Percentiles rank a stretch among this genome's conserved stretches.
Evolutionary conservation across 805 yeast genomes (phyloP).

Genomic region (Starmerella vaccinii): DNA sequence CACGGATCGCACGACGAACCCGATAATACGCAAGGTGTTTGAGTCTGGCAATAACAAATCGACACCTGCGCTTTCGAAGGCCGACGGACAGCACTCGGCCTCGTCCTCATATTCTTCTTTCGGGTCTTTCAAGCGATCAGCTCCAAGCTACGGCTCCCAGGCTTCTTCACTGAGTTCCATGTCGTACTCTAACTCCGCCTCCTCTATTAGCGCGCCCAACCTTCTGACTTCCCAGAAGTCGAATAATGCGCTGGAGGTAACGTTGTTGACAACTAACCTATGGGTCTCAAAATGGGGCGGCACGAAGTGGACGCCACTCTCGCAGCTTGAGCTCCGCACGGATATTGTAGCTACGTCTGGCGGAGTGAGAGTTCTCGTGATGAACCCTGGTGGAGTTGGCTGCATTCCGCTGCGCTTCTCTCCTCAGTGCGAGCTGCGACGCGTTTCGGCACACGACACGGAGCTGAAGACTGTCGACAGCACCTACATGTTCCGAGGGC

Average conservation of each 20-base stretch:
- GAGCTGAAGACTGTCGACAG: conserved; percentile 22
- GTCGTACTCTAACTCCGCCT: conserved; percentile 8
- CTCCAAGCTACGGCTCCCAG: conserved; percentile 13
- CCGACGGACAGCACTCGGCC: conserved; percentile 11
- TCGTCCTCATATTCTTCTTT: conserved; percentile 20
- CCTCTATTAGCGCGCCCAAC: conserved; percentile 15
- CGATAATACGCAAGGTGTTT: conserved; percentile 9
- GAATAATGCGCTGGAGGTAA: conserved; percentile 4
- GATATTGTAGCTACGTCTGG: conserved; percentile 16
- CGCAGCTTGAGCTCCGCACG: conserved; percentile 24
- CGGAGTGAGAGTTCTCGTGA: conserved; percentile 1
- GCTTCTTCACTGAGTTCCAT: conserved; percentile 11
- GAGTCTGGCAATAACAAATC: conserved; percentile 17
- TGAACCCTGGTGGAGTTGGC: conserved; percentile 9
- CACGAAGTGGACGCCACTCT: conserved; percentile 25
- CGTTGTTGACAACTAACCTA: conserved; percentile 18
- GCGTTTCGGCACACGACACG: conserved; percentile 23
- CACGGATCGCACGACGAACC: conserved; percentile 3
- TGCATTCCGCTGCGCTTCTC: conserved; percentile 11
- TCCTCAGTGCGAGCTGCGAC: conserved; percentile 20
- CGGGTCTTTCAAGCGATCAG: conserved; percentile 15
- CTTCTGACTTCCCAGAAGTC: neutral
- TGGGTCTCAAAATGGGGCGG: conserved; percentile 26
- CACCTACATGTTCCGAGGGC: conserved; percentile 26
- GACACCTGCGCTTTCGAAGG: conserved; percentile 5